Evolutionary conservation across 306 rosid genomes (phyloP), one percentile per base, ranked within the genome.

Genomic region (Lathyrus sativus): DNA sequence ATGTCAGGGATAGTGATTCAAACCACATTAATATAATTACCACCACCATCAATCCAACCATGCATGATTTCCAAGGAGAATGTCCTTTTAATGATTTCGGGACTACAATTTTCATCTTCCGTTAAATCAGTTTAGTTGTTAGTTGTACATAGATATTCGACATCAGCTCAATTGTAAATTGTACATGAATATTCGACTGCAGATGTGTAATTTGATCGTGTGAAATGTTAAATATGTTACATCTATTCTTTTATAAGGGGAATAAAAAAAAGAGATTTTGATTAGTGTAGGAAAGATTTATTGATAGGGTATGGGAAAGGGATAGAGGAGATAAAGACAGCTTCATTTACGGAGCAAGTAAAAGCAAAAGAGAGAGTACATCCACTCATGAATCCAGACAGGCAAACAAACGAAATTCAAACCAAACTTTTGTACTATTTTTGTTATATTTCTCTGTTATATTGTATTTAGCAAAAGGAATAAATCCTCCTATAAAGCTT

Each of bases 331-430:
- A 72, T 72, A 86, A 79, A 81, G 85, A 76, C 76, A 76, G 67
- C 80, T 83, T 81, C 77, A 81, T 76, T 73, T 74, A 68, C 78
- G 77, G 81, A 76, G 57, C 53, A 81, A 84, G 85, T 76, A 74
- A 82, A 87, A 82, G 87, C 59, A 51, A 42, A 29, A 28, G 29
- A 14, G 7, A 42, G 70, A 29, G 59, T 74, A 28, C 45, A 44
- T 77, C 79, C 81, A 75, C 81, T 71, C 68, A 80, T 62, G 28
- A 63, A 14, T 56, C 38, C 61, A 75, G 59, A 63, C 58, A 18
- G 74, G 50, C 26, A 35, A 71, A 44, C 10, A 44, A 28, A 71
- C 14, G 44, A 22, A 58, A 37, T 54, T 64, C 55, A 70, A 67
- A 51, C 31, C 74, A 78, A 51, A 67, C 29, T 73, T 73, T 18